Evolutionary conservation across 768 basidiomycete species (phyloP), one percentile per base, ranked within the genome.

Genomic region (Mycena haematopus): DNA sequence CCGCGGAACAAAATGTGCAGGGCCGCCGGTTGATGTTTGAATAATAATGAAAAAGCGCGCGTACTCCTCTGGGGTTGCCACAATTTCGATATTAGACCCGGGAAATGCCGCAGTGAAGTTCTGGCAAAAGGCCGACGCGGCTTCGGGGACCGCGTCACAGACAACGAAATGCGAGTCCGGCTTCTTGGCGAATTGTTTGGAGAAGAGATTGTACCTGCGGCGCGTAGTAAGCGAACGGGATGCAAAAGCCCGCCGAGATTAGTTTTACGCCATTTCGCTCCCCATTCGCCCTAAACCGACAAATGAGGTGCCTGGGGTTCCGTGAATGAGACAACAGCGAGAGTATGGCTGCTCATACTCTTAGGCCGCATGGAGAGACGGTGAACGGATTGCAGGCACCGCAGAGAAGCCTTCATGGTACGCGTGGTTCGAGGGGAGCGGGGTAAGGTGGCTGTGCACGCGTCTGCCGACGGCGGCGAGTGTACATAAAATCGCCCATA

Each of bases 261-360:
- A 38, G 6, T 54, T 61, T 11, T 52, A 63, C 62, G 84, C 84
- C 94, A 95, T 95, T 74, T 93, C 89, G 36, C 36, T 36, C 36
- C 36, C 93, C 93, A 96, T 95, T 46, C 88, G 83, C 42, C 93
- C 93, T 14, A 96, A 84, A 10, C 94, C 93, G 55, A 96, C 89
- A 77, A 96, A 95, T 56, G 86, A 87, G 35, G 87, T 85, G 72
- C 81, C 65, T 66, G 53, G 38, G 56, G 57, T 21, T 22, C 21
- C n/a, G 15, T 58, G 38, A 55, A 64, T 55, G 9, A 29, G 4
- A 6, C 22, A 45, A 11, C 47, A 19, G 13, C 22, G 4, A 38
- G 11, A 22, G 14, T 13, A 25, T 4, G 33, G 22, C 19, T 31
- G 22, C 19, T 31, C 45, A 29, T 59, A 65, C 63, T 85, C 56